Percentiles rank a stretch among this genome's conserved stretches.
These are phyloP conservation scores for Chiua virens DNA, from an alignment of 768 basidiomycete genomes.

Conservation along the genomic window DNA sequence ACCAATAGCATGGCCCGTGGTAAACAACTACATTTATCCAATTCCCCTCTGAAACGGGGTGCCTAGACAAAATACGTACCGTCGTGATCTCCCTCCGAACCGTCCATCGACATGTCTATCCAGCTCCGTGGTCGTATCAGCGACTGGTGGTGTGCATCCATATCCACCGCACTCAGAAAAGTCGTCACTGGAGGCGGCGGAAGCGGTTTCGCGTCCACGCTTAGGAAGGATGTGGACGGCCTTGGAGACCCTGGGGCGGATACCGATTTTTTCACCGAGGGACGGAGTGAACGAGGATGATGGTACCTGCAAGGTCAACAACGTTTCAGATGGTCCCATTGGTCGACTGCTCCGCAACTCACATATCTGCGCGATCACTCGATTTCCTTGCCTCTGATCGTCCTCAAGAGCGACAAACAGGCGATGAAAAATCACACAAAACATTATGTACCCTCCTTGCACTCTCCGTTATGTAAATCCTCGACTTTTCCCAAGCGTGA, in stretches of 20 bases:
- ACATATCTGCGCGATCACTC: slow-evolving; percentile 14
- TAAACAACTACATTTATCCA: slow-evolving; percentile 18
- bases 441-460: slow-evolving; percentile 21
- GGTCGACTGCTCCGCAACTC: slow-evolving; percentile 9
- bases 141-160: slow-evolving; percentile 25
- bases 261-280: slow-evolving; percentile 21
- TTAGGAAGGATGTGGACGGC: slow-evolving; percentile 7
- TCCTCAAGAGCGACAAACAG: slow-evolving; percentile 2
- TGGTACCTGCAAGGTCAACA: slow-evolving; percentile 13
- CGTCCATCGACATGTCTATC: slow-evolving; percentile 20
- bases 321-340: too few species aligned
- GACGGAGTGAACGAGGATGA: slow-evolving; percentile 24
- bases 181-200: slow-evolving; percentile 39
- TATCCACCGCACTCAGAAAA: slow-evolving; percentile 19
- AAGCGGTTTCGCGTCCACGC: slow-evolving; percentile 38
- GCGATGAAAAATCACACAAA: slow-evolving; percentile 2
- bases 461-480: slow-evolving; percentile 29
- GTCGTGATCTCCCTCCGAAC: slow-evolving; percentile 4
- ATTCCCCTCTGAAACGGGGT: slow-evolving; percentile 8
- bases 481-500: slow-evolving; percentile 19
- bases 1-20: slow-evolving; percentile 21
- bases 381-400: too few species aligned
- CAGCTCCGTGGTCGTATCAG: slow-evolving; percentile 23
- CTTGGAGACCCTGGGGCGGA: slow-evolving; percentile 29
- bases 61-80: slow-evolving; percentile 14